Conservation (phyloP, 2,329 filamentous ascomycete species). For the Paraphoma chrysanthemicola region DNA sequence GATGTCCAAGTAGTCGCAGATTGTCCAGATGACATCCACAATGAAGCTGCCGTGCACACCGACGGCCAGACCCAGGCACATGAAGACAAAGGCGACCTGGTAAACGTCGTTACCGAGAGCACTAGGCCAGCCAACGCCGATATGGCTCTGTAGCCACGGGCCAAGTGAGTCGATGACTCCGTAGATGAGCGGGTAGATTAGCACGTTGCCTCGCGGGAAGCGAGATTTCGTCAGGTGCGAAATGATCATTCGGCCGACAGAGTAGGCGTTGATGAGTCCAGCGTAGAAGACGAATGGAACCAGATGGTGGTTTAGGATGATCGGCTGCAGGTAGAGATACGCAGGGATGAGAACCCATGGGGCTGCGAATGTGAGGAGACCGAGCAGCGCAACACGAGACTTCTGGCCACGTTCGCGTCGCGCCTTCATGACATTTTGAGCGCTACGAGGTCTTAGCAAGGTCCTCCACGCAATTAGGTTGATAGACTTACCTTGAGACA, state of each 20-base stretch:
- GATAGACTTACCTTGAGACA: constrained; percentile 62
- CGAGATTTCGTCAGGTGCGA: constrained; percentile 86
- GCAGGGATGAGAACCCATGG: constrained; percentile 78
- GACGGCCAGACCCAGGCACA: constrained; percentile 80
- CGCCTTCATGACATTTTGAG: constrained; percentile 82
- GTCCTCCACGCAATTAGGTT: not conserved
- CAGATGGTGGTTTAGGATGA: constrained; percentile 81
- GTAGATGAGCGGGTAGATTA: constrained; percentile 77
- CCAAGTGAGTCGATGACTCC: constrained; percentile 84
- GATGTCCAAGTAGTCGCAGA: constrained; percentile 97
- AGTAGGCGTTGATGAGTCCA: constrained; percentile 91
- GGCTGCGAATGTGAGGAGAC: constrained; percentile 79
- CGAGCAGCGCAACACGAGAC: constrained; percentile 77
- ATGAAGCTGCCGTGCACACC: constrained; percentile 98
- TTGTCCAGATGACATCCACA: constrained; percentile 94
- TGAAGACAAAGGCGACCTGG: constrained; percentile 90
- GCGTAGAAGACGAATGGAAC: constrained; percentile 90
- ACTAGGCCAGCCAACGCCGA: constrained; percentile 56
- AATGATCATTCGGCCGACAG: constrained; percentile 93
- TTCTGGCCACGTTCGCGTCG: constrained; percentile 76
- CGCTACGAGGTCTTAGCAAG: constrained; percentile 54
- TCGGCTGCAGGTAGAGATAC: constrained; percentile 85
- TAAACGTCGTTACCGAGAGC: constrained; percentile 69
- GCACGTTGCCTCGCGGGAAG: constrained; percentile 91
- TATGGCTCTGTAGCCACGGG: constrained; percentile 63